Evolutionary conservation across 192 early-diverging fungal genomes (phyloP).

Genomic region (Jimgerdemannia lactiflua): DNA sequence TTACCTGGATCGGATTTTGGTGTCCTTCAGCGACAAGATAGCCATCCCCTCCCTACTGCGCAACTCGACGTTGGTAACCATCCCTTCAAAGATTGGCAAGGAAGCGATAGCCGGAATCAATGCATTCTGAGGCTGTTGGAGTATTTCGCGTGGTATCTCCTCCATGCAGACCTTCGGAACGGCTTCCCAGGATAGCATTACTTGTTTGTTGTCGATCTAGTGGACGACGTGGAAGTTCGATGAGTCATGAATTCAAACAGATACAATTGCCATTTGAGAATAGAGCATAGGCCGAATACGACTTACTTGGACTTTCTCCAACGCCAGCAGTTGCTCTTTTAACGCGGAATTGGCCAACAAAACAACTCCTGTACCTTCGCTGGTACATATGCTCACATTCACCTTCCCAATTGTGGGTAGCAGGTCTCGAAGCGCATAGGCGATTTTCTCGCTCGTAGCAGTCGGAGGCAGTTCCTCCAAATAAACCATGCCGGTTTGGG

Average conservation of each 20-base stretch:
- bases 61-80: not conserved
- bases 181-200: not conserved
- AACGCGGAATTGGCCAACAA: not conserved
- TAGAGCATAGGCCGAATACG: not conserved
- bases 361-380: not conserved
- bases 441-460: not conserved
- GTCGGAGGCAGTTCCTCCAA: not conserved
- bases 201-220: not conserved
- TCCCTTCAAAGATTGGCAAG: not conserved
- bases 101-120: not conserved
- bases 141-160: not conserved
- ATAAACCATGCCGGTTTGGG: not conserved
- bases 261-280: not conserved
- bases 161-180: not conserved
- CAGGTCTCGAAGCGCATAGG: not conserved
- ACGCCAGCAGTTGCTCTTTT: not conserved
- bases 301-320: not conserved
- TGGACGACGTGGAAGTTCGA: not conserved
- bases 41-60: not conserved
- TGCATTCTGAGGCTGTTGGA: not conserved
- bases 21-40: not conserved
- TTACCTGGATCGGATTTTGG: not conserved
- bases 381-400: not conserved
- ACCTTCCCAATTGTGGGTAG: not conserved
- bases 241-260: no score